Evolutionary conservation across 139 green algal species (phyloP).

Genomic region (Chlorella sp.): DNA sequence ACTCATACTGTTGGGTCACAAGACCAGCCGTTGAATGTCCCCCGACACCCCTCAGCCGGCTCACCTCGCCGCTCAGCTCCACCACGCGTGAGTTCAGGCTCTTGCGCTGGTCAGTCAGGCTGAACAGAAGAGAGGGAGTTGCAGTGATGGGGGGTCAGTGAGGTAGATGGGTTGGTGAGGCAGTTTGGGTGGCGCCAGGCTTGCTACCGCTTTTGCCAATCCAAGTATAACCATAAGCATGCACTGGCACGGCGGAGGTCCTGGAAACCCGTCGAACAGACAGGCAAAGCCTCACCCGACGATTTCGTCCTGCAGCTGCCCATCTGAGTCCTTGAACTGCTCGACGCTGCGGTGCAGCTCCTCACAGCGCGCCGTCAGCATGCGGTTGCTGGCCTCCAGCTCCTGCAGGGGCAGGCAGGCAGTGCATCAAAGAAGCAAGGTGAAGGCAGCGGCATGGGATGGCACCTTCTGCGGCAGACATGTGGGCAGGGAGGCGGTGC

Average conservation of each 20-base stretch:
- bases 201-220: too few relatives aligned
- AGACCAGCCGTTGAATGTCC: not conserved
- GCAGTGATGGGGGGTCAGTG: too few relatives aligned
- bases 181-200: too few relatives aligned
- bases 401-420: not conserved
- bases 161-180: too few relatives aligned
- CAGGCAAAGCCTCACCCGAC: too few relatives aligned
- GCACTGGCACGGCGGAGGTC: too few relatives aligned
- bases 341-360: constrained; percentile 17
- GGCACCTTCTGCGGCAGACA: not conserved
- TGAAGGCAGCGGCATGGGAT: not conserved
- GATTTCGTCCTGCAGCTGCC: constrained; percentile 29
- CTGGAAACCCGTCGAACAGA: too few relatives aligned
- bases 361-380: not conserved
- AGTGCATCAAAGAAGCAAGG: not conserved
- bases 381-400: not conserved
- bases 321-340: constrained; percentile 6
- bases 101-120: constrained; percentile 21
- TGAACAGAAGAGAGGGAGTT: too few relatives aligned
- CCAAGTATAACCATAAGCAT: too few relatives aligned
- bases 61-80: constrained; percentile 23
- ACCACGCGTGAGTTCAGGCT: not conserved
- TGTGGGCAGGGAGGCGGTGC: not conserved
- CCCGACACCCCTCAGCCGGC: not conserved
- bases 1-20: not conserved